Evolutionary conservation across 2,329 filamentous ascomycete genomes (phyloP).

Genomic region (Cadophora sp.): DNA sequence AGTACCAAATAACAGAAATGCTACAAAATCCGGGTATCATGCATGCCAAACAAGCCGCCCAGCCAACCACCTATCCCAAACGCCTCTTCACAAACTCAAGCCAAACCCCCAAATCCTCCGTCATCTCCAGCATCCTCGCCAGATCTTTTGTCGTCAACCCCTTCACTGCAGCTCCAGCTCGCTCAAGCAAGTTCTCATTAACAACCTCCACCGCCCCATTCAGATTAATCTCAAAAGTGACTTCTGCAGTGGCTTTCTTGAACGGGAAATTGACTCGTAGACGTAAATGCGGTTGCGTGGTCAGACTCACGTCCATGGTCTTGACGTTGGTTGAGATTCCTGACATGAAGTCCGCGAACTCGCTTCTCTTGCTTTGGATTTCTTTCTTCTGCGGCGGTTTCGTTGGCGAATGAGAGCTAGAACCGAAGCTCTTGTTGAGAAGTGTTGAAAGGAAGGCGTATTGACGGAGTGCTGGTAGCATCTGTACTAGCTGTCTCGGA

Average conservation of each 20-base stretch:
- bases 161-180: constrained; percentile 28
- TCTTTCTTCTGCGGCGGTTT: constrained; percentile 21
- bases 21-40: constrained; percentile 21
- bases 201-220: constrained; percentile 43
- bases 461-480: constrained; percentile 78
- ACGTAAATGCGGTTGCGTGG: constrained; percentile 40
- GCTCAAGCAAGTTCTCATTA: constrained; percentile 40
- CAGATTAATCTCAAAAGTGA: constrained; percentile 42
- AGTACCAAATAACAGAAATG: constrained; percentile 4
- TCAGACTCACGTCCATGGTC: constrained; percentile 42
- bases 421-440: constrained; percentile 66
- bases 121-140: constrained; percentile 53
- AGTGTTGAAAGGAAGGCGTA: constrained; percentile 74
- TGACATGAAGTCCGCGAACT: constrained; percentile 44
- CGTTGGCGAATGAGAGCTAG: constrained; percentile 19
- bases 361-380: constrained; percentile 38
- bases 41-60: background rate
- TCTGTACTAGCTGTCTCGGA: constrained; percentile 74
- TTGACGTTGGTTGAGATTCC: constrained; percentile 20
- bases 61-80: constrained; percentile 33
- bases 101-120: constrained; percentile 58
- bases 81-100: constrained; percentile 54
- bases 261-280: constrained; percentile 42
- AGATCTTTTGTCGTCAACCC: constrained; percentile 45
- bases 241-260: constrained; percentile 39